A percentile compares a stretch with the other conserved stretches of the same genome.
phyloP scores from a whole-genome alignment of 2,329 filamentous ascomycete species.

The Curvularia hawaiiensis region DNA sequence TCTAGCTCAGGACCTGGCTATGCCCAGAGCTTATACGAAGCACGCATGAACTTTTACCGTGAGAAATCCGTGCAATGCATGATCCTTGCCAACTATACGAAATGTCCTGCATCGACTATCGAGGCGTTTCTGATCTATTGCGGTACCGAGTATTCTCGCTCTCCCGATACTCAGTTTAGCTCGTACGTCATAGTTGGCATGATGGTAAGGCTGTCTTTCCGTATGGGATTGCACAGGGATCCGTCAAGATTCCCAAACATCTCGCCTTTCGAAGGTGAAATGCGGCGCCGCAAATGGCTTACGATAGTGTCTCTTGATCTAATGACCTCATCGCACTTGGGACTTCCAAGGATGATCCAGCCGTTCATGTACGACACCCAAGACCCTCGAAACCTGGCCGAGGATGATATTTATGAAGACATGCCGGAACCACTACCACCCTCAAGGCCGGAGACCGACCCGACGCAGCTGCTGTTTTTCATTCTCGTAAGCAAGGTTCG shows the following conservation, averaged over 20 bases:
- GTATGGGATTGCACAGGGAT: conserved; percentile 53
- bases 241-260: conserved; percentile 44
- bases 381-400: conserved; percentile 49
- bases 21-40: conserved; percentile 22
- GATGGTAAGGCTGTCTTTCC: conserved; percentile 41
- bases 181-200: conserved; percentile 38
- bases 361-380: conserved; percentile 47
- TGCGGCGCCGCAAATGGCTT: conserved; percentile 66
- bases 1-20: conserved; percentile 8
- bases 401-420: conserved; percentile 49
- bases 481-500: conserved; percentile 34
- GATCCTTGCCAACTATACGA: conserved; percentile 42
- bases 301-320: conserved; percentile 53
- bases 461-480: conserved; percentile 35
- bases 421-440: conserved; percentile 38
- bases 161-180: conserved; percentile 37
- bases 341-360: conserved; percentile 48
- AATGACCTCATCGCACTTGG: conserved; percentile 46
- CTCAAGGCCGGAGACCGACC: conserved; percentile 33
- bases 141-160: conserved; percentile 36
- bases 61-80: conserved; percentile 41
- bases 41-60: conserved; percentile 37
- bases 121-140: conserved; percentile 41
- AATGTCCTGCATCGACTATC: conserved; percentile 43
- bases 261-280: conserved; percentile 62